A percentile compares a stretch with the other conserved stretches of the same genome.
phyloP scores from a whole-genome alignment of 1,284 basidiomycete genomes.

The Polyporus tsugae region DNA sequence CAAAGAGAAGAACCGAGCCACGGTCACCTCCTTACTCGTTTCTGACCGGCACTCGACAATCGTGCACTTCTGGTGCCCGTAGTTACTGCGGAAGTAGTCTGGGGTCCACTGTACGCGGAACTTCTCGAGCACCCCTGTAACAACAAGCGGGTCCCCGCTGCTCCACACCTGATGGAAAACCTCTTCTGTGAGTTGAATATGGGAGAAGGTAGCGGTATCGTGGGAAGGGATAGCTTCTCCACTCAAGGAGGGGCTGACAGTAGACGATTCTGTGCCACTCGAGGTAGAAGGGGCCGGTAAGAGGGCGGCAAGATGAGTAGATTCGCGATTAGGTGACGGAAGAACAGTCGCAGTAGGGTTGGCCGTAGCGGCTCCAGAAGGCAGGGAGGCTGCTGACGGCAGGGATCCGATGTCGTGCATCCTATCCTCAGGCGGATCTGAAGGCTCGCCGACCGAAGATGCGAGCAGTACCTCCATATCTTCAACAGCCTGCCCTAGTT shows the following conservation, averaged over 20 bases:
- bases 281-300: not conserved
- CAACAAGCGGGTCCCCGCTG: slow-evolving; percentile 4
- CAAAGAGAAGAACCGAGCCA: slow-evolving; percentile 1
- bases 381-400: not conserved
- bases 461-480: slow-evolving; percentile 69
- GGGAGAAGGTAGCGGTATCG: not conserved
- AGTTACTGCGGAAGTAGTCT: slow-evolving; percentile 6
- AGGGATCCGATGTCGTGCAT: not conserved
- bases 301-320: not conserved
- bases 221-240: not conserved
- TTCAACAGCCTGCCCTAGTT: slow-evolving; percentile 68
- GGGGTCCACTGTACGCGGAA: slow-evolving; percentile 10
- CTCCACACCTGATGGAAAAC: not conserved
- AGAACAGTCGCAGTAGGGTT: not conserved
- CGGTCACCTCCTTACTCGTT: not conserved
- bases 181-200: slow-evolving; percentile 4
- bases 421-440: too few relatives aligned
- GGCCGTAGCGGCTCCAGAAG: not conserved
- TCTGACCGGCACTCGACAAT: slow-evolving; percentile 12
- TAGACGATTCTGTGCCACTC: not conserved
- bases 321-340: not conserved
- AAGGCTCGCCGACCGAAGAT: not conserved
- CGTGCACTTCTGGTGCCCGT: not conserved
- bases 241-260: not conserved
- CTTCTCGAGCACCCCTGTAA: not conserved